Evolutionary conservation across 2,329 filamentous ascomycete genomes (phyloP).

Genomic region (Amauroascus niger): DNA sequence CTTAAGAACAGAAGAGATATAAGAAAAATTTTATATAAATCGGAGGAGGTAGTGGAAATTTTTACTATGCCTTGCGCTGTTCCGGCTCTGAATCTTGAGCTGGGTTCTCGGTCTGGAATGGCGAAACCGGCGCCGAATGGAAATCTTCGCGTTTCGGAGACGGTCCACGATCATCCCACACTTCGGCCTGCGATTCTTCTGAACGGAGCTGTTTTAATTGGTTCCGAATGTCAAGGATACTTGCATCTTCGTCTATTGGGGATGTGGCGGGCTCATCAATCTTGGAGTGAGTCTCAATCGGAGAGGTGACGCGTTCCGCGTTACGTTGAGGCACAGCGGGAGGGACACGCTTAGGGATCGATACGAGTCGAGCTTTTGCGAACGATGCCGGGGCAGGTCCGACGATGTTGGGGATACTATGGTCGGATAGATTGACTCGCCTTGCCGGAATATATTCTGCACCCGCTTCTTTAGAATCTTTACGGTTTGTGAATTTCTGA

Average conservation of each 20-base stretch:
- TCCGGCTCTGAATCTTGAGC: neutral
- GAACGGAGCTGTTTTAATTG: constrained; percentile 2
- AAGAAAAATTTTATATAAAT: neutral
- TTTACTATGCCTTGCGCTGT: neutral
- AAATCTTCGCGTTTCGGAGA: constrained; percentile 32
- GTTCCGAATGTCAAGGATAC: constrained; percentile 1
- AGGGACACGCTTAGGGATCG: constrained; percentile 63
- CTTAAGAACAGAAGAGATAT: neutral
- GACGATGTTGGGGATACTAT: constrained; percentile 47
- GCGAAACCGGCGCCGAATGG: constrained; percentile 32
- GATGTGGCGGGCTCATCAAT: constrained; percentile 7
- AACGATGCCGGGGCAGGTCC: constrained; percentile 57
- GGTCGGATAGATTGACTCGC: constrained; percentile 22
- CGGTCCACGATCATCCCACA: neutral
- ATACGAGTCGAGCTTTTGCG: constrained; percentile 69
- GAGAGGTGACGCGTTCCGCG: constrained; percentile 36
- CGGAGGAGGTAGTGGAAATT: neutral
- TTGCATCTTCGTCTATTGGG: constrained; percentile 14
- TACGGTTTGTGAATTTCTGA: neutral
- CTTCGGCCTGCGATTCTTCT: constrained; percentile 1
- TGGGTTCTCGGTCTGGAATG: constrained; percentile 9
- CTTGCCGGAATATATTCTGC: neutral
- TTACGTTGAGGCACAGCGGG: constrained; percentile 71
- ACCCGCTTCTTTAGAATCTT: neutral
- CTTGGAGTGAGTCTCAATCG: constrained; percentile 1